Evolutionary conservation across 2,329 filamentous ascomycete genomes (phyloP).

Genomic region (Cucurbitaria berberidis): DNA sequence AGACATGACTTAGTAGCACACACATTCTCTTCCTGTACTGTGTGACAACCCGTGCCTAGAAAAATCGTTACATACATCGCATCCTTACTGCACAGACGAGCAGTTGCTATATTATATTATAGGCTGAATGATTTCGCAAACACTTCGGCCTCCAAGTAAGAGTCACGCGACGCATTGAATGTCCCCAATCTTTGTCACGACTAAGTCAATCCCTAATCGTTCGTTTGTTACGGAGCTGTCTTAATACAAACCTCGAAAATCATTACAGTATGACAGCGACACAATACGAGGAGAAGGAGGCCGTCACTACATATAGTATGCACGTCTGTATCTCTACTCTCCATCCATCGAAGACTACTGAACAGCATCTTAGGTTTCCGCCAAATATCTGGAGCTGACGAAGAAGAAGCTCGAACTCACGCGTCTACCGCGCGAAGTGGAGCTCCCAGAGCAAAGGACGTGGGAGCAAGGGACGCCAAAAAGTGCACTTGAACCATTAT

Average conservation of each 20-base stretch:
- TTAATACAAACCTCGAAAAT: background rate
- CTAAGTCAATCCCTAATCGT: background rate
- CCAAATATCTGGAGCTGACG: slow-evolving; percentile 70
- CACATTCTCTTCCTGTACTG: background rate
- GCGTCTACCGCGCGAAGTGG: slow-evolving; percentile 66
- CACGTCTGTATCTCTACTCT: slow-evolving; percentile 29
- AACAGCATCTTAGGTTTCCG: slow-evolving; percentile 61
- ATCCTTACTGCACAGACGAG: background rate
- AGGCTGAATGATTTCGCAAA: background rate
- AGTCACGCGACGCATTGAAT: background rate
- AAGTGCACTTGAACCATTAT: slow-evolving; percentile 65
- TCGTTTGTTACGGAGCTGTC: background rate
- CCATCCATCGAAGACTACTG: background rate
- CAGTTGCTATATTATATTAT: background rate
- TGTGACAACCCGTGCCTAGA: background rate
- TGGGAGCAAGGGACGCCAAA: slow-evolving; percentile 66
- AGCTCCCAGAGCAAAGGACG: slow-evolving; percentile 55
- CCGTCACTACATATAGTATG: slow-evolving; percentile 41
- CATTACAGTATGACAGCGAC: slow-evolving; percentile 5
- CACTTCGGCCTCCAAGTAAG: background rate
- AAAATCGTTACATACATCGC: background rate
- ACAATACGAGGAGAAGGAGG: slow-evolving; percentile 19
- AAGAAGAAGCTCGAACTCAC: slow-evolving; percentile 71
- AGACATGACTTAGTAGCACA: background rate
- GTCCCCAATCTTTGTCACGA: background rate